Evolutionary conservation across 345 rosid species (phyloP).

Genomic region (Iberis pinnata): DNA sequence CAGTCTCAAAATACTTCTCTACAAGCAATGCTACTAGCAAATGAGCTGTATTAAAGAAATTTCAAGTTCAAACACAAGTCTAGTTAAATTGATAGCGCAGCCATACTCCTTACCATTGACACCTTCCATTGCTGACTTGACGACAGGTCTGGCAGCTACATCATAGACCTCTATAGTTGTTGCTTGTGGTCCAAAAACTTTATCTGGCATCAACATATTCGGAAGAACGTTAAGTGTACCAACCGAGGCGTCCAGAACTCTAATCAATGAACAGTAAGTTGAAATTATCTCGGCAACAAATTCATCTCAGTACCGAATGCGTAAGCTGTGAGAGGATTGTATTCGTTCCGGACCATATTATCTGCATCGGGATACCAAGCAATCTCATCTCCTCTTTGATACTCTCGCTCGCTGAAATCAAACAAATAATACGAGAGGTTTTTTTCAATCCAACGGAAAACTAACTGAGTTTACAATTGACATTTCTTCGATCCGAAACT

Average conservation of each 20-base stretch:
- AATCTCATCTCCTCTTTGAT: slow-evolving; percentile 89
- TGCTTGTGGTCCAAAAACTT: slow-evolving; percentile 81
- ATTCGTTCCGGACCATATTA: slow-evolving; percentile 81
- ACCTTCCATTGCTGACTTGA: slow-evolving; percentile 99
- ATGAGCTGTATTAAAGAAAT: not conserved
- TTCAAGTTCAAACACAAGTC: not conserved
- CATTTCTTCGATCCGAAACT: slow-evolving; percentile 1
- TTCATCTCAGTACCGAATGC: slow-evolving; percentile 62
- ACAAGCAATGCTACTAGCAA: slow-evolving; percentile 1
- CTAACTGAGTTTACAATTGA: not conserved
- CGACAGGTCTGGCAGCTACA: slow-evolving; percentile 92
- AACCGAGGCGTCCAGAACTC: no score
- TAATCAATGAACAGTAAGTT: no score
- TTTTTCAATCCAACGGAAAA: not conserved
- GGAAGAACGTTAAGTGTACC: not conserved
- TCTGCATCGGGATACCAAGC: slow-evolving; percentile 97
- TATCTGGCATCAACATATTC: slow-evolving; percentile 45
- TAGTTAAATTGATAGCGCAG: no score
- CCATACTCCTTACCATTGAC: slow-evolving; percentile 60
- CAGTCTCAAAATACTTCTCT: slow-evolving; percentile 4
- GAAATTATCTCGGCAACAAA: not conserved
- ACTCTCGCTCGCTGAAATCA: slow-evolving; percentile 75
- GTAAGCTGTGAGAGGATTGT: slow-evolving; percentile 75
- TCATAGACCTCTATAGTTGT: slow-evolving; percentile 77
- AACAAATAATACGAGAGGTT: no score